Conservation (phyloP, 345 rosid genomes). For the Brassica nigra region DNA sequence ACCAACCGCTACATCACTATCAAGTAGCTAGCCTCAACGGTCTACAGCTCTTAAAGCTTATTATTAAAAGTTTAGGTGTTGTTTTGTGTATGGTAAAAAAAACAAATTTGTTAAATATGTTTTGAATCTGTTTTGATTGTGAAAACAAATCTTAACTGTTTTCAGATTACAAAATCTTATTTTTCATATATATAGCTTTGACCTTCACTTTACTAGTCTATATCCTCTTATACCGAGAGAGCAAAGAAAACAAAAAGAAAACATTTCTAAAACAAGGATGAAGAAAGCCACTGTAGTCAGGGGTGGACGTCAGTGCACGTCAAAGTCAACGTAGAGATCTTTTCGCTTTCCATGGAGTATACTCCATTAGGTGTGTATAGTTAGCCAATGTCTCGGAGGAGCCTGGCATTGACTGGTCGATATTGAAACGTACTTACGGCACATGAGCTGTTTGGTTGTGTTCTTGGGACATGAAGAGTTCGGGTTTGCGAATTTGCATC, state of each 20-base stretch:
- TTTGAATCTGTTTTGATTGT: too few relatives aligned
- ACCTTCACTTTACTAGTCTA: not conserved
- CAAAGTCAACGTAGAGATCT: constrained; percentile 9
- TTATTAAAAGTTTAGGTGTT: not conserved
- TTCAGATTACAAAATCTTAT: not conserved
- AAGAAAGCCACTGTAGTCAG: too few relatives aligned
- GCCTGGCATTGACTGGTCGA: not conserved
- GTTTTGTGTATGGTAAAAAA: not conserved
- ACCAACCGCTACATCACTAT: not conserved
- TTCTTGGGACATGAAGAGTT: not conserved
- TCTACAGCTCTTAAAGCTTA: not conserved
- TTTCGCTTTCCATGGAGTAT: not conserved
- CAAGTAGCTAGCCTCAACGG: not conserved
- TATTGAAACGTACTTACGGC: not conserved
- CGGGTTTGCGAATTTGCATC: constrained; percentile 12
- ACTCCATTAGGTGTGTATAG: constrained; percentile 4
- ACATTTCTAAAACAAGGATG: not conserved
- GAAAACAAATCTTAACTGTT: not conserved
- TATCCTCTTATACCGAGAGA: not conserved
- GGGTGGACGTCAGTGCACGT: not conserved
- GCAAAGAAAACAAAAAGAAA: not conserved
- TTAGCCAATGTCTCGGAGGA: not conserved
- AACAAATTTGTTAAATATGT: not conserved
- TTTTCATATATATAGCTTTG: not conserved
- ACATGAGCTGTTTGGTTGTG: not conserved